Evolutionary conservation across 495 filamentous ascomycete genomes (phyloP).

Genomic region (Opeltia flavorubescens): DNA sequence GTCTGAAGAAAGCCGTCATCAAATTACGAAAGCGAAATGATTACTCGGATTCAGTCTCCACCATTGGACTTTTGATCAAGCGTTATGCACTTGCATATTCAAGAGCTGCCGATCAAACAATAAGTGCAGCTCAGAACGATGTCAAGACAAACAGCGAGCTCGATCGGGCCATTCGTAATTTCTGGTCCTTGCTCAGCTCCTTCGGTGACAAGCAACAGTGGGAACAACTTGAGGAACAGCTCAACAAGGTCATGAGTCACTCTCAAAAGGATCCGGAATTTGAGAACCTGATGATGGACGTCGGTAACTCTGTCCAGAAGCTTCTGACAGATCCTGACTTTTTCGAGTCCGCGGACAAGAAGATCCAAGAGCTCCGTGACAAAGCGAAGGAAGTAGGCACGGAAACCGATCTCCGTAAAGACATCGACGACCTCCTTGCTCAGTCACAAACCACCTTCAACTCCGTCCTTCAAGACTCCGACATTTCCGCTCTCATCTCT

Average conservation of each 20-base stretch:
- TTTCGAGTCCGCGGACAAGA: slow-evolving; percentile 55
- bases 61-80: slow-evolving; percentile 57
- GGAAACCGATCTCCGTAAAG: slow-evolving; percentile 51
- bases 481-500: slow-evolving; percentile 49
- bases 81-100: slow-evolving; percentile 69
- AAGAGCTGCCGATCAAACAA: slow-evolving; percentile 47
- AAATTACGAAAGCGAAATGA: slow-evolving; percentile 63
- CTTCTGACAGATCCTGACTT: slow-evolving; percentile 80
- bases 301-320: slow-evolving; percentile 58
- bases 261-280: slow-evolving; percentile 69
- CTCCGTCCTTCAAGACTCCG: slow-evolving; percentile 53
- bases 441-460: slow-evolving; percentile 55
- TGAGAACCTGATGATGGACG: slow-evolving; percentile 56
- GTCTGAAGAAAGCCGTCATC: slow-evolving; percentile 62
- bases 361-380: slow-evolving; percentile 54
- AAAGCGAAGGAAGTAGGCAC: slow-evolving; percentile 49
- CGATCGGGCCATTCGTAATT: slow-evolving; percentile 60
- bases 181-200: slow-evolving; percentile 61
- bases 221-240: slow-evolving; percentile 51
- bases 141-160: slow-evolving; percentile 57
- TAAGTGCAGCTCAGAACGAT: slow-evolving; percentile 50
- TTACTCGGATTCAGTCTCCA: slow-evolving; percentile 75
- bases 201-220: slow-evolving; percentile 67
- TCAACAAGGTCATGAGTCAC: slow-evolving; percentile 58
- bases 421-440: slow-evolving; percentile 56